Base-by-base conservation (phyloP, 345 rosid genomes). In the Camelina laxa region DNA sequence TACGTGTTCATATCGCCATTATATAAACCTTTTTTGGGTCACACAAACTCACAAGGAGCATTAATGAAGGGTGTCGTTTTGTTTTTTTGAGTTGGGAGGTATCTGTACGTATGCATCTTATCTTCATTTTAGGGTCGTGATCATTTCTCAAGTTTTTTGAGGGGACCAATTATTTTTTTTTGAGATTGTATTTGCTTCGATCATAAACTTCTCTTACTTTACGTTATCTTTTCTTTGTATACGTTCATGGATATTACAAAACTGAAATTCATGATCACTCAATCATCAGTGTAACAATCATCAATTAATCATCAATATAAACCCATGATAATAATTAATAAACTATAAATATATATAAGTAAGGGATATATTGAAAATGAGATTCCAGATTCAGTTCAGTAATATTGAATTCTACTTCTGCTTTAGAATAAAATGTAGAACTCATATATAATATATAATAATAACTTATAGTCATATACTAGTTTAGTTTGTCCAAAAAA, bases 41-140 rank as follows among this genome's bases (percentile, higher is more conserved):
- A 74, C 58, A 74, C 27, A 24, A 24, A 24, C 27, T 24, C 27
- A 24, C 20, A 5, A 14, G 47, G 24, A 38, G 53, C 55, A 51
- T 19, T 51, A 39, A 51, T 24, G 30, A 33, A 33, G 36, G 51
- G 31, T 74, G 50, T 65, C 64, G 55, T 33, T 33, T 33, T 16
- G 38, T 50, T 1, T 50, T 1, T 72, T 4, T 22, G 19, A 21
- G 66, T 14, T 56, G 65, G 58, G 27, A 24, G 14, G 13, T 71
- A 36, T 57, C 7, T 48, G 53, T 41, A n/a, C n/a, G n/a, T n/a
- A 19, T 64, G 30, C 49, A 68, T 68, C 74, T 75, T 75, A 75
- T 75, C 79, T 68, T 68, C 60, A 12, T 76, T 69, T 76, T 69
- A 76, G 24, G 80, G 75, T 76, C 53, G 15, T 55, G 9, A 53